Percentiles rank a stretch among this genome's conserved stretches.
Conservation (phyloP, 139 green algal species). For the Raphidocelis subcapitata region DNA sequence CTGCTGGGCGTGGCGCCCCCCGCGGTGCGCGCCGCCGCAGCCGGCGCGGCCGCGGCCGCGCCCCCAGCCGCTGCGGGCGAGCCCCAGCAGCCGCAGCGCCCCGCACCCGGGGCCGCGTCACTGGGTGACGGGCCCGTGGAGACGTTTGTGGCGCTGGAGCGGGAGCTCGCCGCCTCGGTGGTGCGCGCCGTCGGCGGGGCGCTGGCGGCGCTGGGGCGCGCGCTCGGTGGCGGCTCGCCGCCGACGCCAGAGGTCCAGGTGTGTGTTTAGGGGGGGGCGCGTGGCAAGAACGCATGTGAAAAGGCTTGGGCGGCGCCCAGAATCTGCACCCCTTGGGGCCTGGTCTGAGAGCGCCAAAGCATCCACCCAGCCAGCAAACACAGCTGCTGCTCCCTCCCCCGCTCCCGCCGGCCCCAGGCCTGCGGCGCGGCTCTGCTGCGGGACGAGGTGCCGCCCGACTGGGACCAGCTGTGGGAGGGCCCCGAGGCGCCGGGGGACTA, state of each 20-base stretch:
- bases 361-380: background rate
- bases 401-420: slow-evolving; percentile 34
- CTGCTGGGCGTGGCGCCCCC: slow-evolving; percentile 22
- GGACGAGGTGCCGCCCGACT: slow-evolving; percentile 51
- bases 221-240: slow-evolving; percentile 43
- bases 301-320: background rate
- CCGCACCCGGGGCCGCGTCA: background rate
- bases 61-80: background rate
- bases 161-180: slow-evolving; percentile 31
- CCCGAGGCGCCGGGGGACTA: slow-evolving; percentile 54
- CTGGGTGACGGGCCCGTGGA: slow-evolving; percentile 35
- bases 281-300: background rate
- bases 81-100: slow-evolving; percentile 1
- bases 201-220: slow-evolving; percentile 37
- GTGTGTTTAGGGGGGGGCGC: background rate
- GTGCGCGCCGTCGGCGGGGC: slow-evolving; percentile 37
- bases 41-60: background rate
- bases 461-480: slow-evolving; percentile 66
- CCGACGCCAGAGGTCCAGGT: slow-evolving; percentile 45
- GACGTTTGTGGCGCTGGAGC: slow-evolving; percentile 63
- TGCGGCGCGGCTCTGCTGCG: slow-evolving; percentile 44
- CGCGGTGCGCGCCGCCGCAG: background rate
- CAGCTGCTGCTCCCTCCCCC: slow-evolving; percentile 7
- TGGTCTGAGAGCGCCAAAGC: background rate
- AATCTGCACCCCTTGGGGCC: background rate